Base-by-base conservation (phyloP, 2,329 filamentous ascomycete genomes). In the Ophiostoma novo-ulmi region DNA sequence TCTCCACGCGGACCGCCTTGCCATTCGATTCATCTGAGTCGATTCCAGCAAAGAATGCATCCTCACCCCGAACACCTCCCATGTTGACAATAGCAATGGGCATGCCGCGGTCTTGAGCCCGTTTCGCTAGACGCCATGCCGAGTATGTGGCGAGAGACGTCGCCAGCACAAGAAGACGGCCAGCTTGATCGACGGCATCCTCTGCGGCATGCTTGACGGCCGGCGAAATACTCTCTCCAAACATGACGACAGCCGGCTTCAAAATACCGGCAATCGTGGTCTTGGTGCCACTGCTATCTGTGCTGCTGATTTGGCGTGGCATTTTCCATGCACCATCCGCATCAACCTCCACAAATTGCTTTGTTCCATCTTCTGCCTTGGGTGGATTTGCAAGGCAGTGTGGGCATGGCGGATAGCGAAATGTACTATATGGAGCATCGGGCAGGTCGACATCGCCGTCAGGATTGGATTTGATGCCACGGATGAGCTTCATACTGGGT, bases 161-260 rank as follows among this genome's bases (percentile, higher is more conserved):
- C 4, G 94, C 95, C 20, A 98, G 79, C 10, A 98, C 86, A 31
- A 98, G 82, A 48, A 98, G 80, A 72, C 88, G 87, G 6, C 88
- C 88, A 1, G 93, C 91, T 38, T 85, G 85, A 76, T 97, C 92
- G 68, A 98, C 88, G 14, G 91, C 91, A 38, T 87, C 81, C 77
- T 98, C 94, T 1, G 94, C 94, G 0, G 88, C 88, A 1, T 82
- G 79, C 78, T 96, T 97, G 48, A 94, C 89, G 1, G 80, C 76
- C 1, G 81, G 79, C 0, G 87, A 83, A 68, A 98, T 97, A 72
- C 88, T 94, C 80, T 98, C 95, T 20, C 95, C 95, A 78, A 98
- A 98, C 93, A 98, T 97, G 75, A 94, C 89, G 1, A 99, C 94
- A 0, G 92, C 92, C 3, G 95, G 95, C 77, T 98, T 98, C 70